Percentiles rank a stretch among this genome's conserved stretches.
phyloP scores from a whole-genome alignment of 768 basidiomycete species.

The Mrakia blollopis region DNA sequence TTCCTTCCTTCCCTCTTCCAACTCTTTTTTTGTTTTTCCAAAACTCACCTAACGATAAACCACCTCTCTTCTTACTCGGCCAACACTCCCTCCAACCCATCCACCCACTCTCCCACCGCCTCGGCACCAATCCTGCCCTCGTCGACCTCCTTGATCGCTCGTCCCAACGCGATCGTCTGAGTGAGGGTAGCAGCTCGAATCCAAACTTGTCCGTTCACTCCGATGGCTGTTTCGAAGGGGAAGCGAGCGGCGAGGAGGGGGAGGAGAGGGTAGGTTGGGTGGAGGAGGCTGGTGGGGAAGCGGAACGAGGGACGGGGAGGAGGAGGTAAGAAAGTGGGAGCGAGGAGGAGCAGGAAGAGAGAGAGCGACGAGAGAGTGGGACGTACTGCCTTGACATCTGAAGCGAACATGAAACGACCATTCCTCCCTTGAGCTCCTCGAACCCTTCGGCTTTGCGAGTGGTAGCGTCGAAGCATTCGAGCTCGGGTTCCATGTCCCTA shows the following conservation, averaged over 20 bases:
- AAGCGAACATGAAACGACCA: conserved; percentile 72
- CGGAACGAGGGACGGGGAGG: background rate
- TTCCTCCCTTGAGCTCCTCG: conserved; percentile 86
- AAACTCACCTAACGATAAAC: background rate
- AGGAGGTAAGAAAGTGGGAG: conserved; percentile 26
- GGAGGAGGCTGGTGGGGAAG: conserved; percentile 60
- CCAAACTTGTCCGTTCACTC: conserved; percentile 91
- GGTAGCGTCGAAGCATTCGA: conserved; percentile 93
- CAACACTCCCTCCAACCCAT: background rate
- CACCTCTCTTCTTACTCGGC: background rate
- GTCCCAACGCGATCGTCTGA: conserved; percentile 67
- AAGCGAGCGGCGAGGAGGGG: conserved; percentile 69
- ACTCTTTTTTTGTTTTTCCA: too few relatives aligned
- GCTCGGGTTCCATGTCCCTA: conserved; percentile 96
- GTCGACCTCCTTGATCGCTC: conserved; percentile 78
- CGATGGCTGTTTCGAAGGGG: conserved; percentile 81
- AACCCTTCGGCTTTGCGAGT: conserved; percentile 88
- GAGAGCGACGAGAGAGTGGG: background rate
- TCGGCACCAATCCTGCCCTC: background rate
- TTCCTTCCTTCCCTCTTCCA: too few relatives aligned
- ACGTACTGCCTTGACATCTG: conserved; percentile 79
- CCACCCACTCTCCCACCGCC: background rate
- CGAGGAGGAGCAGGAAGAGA: conserved; percentile 7
- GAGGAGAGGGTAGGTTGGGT: conserved; percentile 74
- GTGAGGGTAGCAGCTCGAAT: conserved; percentile 66